Conservation (phyloP, 139 green algal species). For the Deuterostichococcus epilithicus region DNA sequence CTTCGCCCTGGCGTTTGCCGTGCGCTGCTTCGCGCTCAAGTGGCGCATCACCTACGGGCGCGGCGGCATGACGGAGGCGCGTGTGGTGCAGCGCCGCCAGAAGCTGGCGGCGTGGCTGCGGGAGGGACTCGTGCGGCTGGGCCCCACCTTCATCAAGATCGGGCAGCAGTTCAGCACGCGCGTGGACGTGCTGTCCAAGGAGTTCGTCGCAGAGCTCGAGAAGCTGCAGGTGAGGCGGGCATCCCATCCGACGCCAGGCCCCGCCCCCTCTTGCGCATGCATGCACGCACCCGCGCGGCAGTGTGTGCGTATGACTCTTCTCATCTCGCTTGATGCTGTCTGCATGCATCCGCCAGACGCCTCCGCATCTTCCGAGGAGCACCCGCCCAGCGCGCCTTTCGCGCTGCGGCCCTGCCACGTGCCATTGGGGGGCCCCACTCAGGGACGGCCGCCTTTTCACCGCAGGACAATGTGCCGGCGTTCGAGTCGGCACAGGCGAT, state of each 20-base stretch:
- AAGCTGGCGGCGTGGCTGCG: constrained; percentile 88
- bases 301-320: too few relatives aligned
- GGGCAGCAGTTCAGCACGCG: constrained; percentile 96
- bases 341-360: too few relatives aligned
- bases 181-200: constrained; percentile 87
- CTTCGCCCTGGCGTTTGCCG: constrained; percentile 87
- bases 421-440: too few relatives aligned
- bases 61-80: constrained; percentile 51
- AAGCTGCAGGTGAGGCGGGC: constrained; percentile 71
- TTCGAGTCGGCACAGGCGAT: constrained; percentile 77
- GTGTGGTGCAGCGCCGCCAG: constrained; percentile 13
- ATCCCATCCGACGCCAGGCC: too few relatives aligned
- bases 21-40: constrained; percentile 54
- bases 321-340: too few relatives aligned
- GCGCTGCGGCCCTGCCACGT: too few relatives aligned
- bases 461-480: constrained; percentile 93
- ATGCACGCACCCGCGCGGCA: too few relatives aligned
- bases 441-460: neutral
- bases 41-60: constrained; percentile 66
- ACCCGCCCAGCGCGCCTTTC: too few relatives aligned
- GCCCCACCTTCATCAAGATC: constrained; percentile 92
- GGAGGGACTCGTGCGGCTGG: constrained; percentile 88
- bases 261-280: too few relatives aligned
- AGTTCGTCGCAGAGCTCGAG: constrained; percentile 96
- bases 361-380: too few relatives aligned